Conservation (phyloP, 257 asterid species). For the Lycium barbarum region DNA sequence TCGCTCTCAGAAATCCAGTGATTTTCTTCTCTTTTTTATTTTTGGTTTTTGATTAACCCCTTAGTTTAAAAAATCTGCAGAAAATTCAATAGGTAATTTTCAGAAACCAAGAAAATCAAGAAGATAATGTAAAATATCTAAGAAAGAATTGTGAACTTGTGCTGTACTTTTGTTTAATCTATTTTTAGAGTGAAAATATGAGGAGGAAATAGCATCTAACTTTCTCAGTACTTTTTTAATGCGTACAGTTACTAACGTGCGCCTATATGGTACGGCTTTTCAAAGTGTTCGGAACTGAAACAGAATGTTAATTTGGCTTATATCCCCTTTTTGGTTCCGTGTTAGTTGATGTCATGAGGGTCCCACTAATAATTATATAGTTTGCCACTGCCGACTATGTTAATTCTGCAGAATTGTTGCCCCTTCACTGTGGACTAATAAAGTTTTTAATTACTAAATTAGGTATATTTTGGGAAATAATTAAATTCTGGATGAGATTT, state of each 20-base stretch:
- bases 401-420: background rate
- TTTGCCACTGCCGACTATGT: conserved; percentile 25
- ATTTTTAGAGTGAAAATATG: background rate
- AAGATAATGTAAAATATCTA: background rate
- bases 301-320: conserved; percentile 45
- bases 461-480: background rate
- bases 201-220: background rate
- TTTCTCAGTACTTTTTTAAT: background rate
- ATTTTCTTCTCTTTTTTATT: background rate
- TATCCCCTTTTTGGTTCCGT: conserved; percentile 54
- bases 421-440: background rate
- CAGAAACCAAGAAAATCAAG: background rate
- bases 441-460: background rate
- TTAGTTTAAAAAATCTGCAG: background rate
- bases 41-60: background rate
- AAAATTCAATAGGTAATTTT: conserved; percentile 30
- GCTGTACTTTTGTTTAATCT: background rate
- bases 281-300: conserved; percentile 50
- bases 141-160: background rate
- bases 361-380: conserved; percentile 39
- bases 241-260: background rate
- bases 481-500: background rate
- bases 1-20: background rate
- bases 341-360: conserved; percentile 35
- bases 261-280: conserved; percentile 29